phyloP scores from a whole-genome alignment of 31 red algal genomes.

The Odonthalia washingtoniensis region DNA sequence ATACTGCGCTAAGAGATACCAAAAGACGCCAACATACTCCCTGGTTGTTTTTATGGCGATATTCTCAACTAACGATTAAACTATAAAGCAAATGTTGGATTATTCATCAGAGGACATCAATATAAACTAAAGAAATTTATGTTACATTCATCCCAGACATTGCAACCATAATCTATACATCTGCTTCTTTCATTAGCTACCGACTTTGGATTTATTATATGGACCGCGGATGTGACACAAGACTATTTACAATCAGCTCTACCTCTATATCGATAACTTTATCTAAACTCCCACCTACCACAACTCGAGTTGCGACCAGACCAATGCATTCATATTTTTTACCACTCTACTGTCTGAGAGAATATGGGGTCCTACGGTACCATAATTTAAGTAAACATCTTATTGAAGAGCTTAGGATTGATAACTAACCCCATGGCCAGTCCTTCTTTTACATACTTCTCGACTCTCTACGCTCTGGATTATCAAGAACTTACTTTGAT shows the following conservation, averaged over 20 bases:
- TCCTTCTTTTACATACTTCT: neutral
- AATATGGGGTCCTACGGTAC: neutral
- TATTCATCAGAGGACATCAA: neutral
- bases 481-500: neutral
- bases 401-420: neutral
- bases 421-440: neutral
- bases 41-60: neutral
- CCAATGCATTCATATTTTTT: neutral
- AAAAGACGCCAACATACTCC: neutral
- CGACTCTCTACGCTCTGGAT: neutral
- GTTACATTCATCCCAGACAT: neutral
- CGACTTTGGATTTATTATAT: neutral
- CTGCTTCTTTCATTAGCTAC: neutral
- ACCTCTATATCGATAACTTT: neutral
- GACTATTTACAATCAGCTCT: neutral
- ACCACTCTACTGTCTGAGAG: neutral
- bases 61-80: neutral
- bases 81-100: neutral
- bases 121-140: slow-evolving; percentile 1
- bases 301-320: neutral
- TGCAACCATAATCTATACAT: neutral
- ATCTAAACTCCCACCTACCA: neutral
- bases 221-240: neutral
- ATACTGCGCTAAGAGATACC: neutral
- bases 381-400: neutral